phyloP scores from a whole-genome alignment of 2,329 filamentous ascomycete genomes.

The Colletotrichum sp. region DNA sequence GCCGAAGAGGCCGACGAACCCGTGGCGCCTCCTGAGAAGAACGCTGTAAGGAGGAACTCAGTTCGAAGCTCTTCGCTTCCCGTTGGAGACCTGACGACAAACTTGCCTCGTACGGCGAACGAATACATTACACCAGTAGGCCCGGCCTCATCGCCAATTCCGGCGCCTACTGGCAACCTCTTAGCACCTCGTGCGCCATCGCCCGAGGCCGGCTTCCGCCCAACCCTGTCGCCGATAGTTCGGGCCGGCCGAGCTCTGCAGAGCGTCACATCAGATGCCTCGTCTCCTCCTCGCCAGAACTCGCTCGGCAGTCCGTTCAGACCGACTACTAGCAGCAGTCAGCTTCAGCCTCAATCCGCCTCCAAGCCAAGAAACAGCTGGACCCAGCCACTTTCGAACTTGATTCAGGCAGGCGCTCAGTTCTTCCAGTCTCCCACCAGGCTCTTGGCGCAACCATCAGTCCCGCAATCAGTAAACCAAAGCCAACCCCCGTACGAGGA shows the following conservation, averaged over 20 bases:
- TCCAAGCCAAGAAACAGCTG: conserved; percentile 15
- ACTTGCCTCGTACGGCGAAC: neutral
- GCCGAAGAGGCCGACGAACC: neutral
- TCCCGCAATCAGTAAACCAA: conserved; percentile 9
- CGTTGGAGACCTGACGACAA: neutral
- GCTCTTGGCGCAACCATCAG: neutral
- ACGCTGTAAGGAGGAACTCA: neutral
- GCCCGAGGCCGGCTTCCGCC: conserved; percentile 38
- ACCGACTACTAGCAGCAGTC: conserved; percentile 15
- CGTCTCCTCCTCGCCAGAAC: conserved; percentile 57
- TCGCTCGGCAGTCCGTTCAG: conserved; percentile 63
- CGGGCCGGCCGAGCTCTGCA: conserved; percentile 61
- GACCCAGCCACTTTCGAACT: conserved; percentile 15
- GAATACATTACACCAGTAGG: conserved; percentile 39
- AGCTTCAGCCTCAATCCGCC: conserved; percentile 15
- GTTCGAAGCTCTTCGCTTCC: conserved; percentile 11
- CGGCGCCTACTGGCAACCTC: conserved; percentile 21
- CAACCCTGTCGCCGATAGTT: conserved; percentile 62
- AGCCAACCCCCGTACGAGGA: conserved; percentile 28
- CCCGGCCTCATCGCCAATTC: conserved; percentile 41
- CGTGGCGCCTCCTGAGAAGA: neutral
- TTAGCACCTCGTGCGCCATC: conserved; percentile 16
- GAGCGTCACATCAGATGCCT: conserved; percentile 63
- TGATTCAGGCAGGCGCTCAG: conserved; percentile 21
- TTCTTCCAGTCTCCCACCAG: conserved; percentile 18